Evolutionary conservation across 345 rosid genomes (phyloP), one percentile per base, ranked within the genome.

Genomic region (Turritis glabra): DNA sequence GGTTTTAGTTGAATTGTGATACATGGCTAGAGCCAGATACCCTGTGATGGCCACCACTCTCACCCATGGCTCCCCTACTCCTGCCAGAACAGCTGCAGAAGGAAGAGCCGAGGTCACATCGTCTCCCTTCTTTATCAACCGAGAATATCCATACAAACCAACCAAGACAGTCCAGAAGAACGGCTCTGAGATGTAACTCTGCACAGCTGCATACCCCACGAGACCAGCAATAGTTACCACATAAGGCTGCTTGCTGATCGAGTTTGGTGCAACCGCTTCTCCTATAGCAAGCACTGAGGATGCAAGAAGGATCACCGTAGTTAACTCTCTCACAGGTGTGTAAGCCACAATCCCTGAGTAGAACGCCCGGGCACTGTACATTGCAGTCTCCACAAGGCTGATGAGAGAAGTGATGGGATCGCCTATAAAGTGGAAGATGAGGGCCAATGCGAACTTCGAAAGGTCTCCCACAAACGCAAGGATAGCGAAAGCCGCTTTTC

Each of bases 61-160:
- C 71, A 91, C 89, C 98, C 98, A 94, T 26, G 93, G 93, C 70
- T 89, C 92, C 12, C 98, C 95, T 5, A 89, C 79, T n/a, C 91
- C 97, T 65, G 91, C 93, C 50, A 87, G 60, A 17, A 84, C 89
- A 82, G 98, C 90, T 60, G 89, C 93, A 35, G 73, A 88, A 56
- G 96, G 97, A 65, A 94, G 75, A 22, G 87, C 89, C 11, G 96
- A 87, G 12, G 93, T 83, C 60, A 94, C 95, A 70, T 89, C 79
- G n/a, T 93, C 92, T 52, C 88, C 83, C 84, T 81, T 93, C 79
- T 81, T 89, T 11, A 93, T 51, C 32, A 87, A 54, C 44, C 85
- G 81, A 0, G 88, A 89, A 77, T 82, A 93, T 52, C 84, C 79
- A 74, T 87, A 93, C 52, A 88, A 19, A 29, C 87, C 89, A 40